These are phyloP conservation scores for Hypomyces rosellus DNA, from an alignment of 2,329 filamentous ascomycete species.

Conservation along the genomic window DNA sequence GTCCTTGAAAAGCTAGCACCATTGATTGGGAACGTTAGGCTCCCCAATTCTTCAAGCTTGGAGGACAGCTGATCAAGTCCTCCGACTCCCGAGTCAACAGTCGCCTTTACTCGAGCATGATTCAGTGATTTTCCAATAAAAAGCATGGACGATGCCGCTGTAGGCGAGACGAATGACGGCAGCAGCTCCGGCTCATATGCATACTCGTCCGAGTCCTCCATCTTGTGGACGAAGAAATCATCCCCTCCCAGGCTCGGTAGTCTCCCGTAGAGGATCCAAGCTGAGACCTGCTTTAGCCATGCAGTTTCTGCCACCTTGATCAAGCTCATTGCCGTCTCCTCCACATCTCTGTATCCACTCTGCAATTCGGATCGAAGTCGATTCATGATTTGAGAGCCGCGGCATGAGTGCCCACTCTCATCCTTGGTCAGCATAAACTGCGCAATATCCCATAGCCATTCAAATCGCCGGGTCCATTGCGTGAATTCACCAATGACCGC, in stretches of 20 bases:
- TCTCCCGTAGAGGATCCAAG: constrained; percentile 85
- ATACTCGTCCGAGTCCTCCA: constrained; percentile 38
- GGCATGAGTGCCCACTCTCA: constrained; percentile 39
- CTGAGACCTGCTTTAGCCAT: constrained; percentile 85
- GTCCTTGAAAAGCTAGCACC: constrained; percentile 62
- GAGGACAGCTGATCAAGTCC: constrained; percentile 57
- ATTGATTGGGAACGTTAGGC: constrained; percentile 67
- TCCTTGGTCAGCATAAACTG: constrained; percentile 55
- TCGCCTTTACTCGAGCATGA: constrained; percentile 61
- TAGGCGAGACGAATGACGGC: constrained; percentile 70
- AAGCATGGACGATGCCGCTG: constrained; percentile 74
- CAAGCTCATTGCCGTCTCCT: constrained; percentile 66
- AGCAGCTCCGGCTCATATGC: constrained; percentile 53
- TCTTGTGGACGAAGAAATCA: constrained; percentile 78
- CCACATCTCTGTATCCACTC: constrained; percentile 84
- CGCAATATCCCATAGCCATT: constrained; percentile 75
- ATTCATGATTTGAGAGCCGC: constrained; percentile 70
- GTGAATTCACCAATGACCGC: constrained; percentile 77
- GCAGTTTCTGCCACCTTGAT: constrained; percentile 76
- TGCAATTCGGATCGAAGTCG: constrained; percentile 67
- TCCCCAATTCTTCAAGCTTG: constrained; percentile 63
- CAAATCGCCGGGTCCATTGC: constrained; percentile 76
- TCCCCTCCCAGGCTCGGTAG: constrained; percentile 67
- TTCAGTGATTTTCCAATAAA: constrained; percentile 89
- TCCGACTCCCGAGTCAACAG: constrained; percentile 36